A percentile compares a stretch with the other conserved stretches of the same genome.
These are phyloP conservation scores for Leptosphaerulina australis DNA, from an alignment of 2,329 filamentous ascomycete genomes.

Conservation along the genomic window DNA sequence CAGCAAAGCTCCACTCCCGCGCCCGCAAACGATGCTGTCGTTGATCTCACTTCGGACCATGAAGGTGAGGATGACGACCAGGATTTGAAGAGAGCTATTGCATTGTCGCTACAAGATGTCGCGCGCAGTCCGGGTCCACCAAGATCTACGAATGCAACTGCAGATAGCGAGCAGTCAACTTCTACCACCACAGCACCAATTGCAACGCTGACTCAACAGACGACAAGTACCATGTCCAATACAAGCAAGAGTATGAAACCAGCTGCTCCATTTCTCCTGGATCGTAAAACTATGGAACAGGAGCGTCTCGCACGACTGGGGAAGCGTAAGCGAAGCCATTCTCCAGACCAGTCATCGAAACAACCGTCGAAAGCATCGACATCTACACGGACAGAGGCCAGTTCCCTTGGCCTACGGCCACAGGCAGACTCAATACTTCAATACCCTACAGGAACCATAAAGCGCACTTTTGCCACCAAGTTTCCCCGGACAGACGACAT, in stretches of 20 bases:
- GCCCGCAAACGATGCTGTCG: constrained; percentile 5
- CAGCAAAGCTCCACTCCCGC: constrained; percentile 22
- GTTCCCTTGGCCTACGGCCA: not conserved
- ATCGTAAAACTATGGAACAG: constrained; percentile 84
- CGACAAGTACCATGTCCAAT: not conserved
- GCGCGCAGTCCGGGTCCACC: not conserved
- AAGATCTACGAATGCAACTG: not conserved
- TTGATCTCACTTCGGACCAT: constrained; percentile 29
- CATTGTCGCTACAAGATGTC: constrained; percentile 32
- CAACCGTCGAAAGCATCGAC: constrained; percentile 9
- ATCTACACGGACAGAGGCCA: not conserved
- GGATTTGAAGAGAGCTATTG: constrained; percentile 37
- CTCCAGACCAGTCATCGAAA: constrained; percentile 45
- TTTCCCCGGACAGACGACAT: constrained; percentile 73
- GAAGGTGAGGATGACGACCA: constrained; percentile 29
- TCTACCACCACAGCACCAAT: not conserved
- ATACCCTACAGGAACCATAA: constrained; percentile 70
- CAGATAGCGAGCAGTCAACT: not conserved
- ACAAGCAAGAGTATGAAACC: too few species aligned
- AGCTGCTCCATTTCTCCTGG: constrained; percentile 56
- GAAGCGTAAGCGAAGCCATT: constrained; percentile 68
- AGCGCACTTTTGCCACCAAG: constrained; percentile 77
- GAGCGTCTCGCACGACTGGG: constrained; percentile 75
- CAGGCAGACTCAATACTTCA: constrained; percentile 30
- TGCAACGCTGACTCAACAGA: constrained; percentile 9